Conservation (phyloP, 371 early-diverging fungal genomes). For the Haplosporangium sp. region DNA sequence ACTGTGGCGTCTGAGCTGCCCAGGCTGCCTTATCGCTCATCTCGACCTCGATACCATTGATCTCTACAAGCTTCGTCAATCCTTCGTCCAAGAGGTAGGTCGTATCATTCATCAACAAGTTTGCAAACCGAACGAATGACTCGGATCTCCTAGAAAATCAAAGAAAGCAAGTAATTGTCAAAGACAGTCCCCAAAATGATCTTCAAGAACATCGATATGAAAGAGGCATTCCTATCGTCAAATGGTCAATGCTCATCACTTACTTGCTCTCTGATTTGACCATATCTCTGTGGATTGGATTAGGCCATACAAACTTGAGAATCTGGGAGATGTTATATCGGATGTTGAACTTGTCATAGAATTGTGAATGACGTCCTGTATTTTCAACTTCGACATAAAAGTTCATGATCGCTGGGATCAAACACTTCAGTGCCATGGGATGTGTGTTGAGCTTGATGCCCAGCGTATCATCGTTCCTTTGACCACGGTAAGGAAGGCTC, state of each 20-base stretch:
- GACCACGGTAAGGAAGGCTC: constrained; percentile 59
- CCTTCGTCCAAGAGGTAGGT: constrained; percentile 95
- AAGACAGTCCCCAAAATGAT: not conserved
- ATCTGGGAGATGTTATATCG: constrained; percentile 97
- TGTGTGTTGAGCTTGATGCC: constrained; percentile 79
- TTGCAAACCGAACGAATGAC: constrained; percentile 90
- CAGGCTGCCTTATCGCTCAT: constrained; percentile 70
- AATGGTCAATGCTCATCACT: constrained; percentile 7
- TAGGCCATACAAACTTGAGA: constrained; percentile 87
- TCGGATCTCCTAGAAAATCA: constrained; percentile 61
- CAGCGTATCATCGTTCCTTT: constrained; percentile 68
- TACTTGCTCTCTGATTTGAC: constrained; percentile 72
- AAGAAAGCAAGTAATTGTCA: not conserved
- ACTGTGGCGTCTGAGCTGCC: constrained; percentile 62
- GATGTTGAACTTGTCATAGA: constrained; percentile 98
- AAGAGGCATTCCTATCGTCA: not conserved
- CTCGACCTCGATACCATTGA: constrained; percentile 83
- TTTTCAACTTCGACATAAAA: constrained; percentile 97
- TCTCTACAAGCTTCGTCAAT: constrained; percentile 87
- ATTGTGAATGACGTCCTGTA: constrained; percentile 91
- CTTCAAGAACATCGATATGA: not conserved
- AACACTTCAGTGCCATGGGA: constrained; percentile 74
- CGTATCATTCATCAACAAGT: constrained; percentile 95
- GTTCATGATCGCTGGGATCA: constrained; percentile 84
- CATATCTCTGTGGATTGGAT: constrained; percentile 70